Conservation (phyloP, 805 yeast genomes). For the Zygotorulaspora chibaensis region DNA sequence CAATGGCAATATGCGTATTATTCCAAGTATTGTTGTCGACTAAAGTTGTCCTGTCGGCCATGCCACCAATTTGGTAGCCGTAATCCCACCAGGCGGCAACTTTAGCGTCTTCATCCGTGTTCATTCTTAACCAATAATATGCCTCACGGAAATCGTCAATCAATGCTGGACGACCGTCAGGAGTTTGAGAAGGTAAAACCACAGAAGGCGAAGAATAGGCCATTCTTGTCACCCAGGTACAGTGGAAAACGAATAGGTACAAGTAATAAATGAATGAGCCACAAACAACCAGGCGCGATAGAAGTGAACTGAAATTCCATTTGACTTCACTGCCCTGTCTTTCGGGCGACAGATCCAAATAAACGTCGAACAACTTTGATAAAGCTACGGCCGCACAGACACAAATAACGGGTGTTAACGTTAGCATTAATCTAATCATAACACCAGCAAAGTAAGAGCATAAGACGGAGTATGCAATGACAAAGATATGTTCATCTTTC, state of each 20-base stretch:
- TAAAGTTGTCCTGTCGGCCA: slow-evolving; percentile 98
- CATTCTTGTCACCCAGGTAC: slow-evolving; percentile 94
- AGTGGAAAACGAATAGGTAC: slow-evolving; percentile 79
- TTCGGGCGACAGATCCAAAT: slow-evolving; percentile 53
- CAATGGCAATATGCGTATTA: slow-evolving; percentile 98
- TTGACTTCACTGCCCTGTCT: slow-evolving; percentile 15
- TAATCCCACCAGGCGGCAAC: slow-evolving; percentile 99
- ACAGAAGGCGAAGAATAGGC: slow-evolving; percentile 98
- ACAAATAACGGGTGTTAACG: slow-evolving; percentile 94
- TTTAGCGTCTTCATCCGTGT: slow-evolving; percentile 92
- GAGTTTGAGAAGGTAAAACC: slow-evolving; percentile 71
- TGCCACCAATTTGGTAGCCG: slow-evolving; percentile 99
- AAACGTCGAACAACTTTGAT: slow-evolving; percentile 78
- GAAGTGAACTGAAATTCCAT: slow-evolving; percentile 33
- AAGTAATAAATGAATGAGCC: slow-evolving; percentile 70
- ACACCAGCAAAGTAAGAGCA: slow-evolving; percentile 98
- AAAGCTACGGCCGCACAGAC: slow-evolving; percentile 87
- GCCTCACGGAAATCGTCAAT: slow-evolving; percentile 99
- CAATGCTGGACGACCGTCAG: slow-evolving; percentile 79
- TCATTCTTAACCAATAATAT: slow-evolving; percentile 97
- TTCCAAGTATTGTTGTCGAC: slow-evolving; percentile 99
- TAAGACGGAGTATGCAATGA: slow-evolving; percentile 86
- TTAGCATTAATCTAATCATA: slow-evolving; percentile 96
- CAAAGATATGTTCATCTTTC: slow-evolving; percentile 86
- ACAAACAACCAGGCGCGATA: slow-evolving; percentile 61